Evolutionary conservation across 441 rosid species (phyloP).

Genomic region (Flueggea neowawraea): DNA sequence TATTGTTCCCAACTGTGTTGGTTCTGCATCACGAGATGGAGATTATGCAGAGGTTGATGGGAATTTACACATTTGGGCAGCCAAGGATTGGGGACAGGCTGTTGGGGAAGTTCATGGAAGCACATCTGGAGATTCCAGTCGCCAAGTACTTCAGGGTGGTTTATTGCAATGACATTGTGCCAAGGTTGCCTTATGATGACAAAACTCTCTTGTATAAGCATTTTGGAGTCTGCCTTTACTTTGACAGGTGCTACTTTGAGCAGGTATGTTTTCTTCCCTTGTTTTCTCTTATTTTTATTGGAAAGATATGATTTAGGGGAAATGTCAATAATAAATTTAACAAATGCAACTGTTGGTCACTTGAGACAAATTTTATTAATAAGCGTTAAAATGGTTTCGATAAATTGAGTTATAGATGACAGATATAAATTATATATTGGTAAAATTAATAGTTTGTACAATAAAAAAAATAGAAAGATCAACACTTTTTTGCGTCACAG

Average conservation of each 20-base stretch:
- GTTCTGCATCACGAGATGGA: slow-evolving; percentile 53
- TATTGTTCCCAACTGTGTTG: slow-evolving; percentile 54
- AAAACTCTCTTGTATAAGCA: slow-evolving; percentile 67
- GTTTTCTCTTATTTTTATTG: neutral
- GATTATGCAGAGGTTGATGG: slow-evolving; percentile 47
- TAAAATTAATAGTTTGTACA: too few relatives aligned
- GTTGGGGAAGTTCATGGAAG: slow-evolving; percentile 56
- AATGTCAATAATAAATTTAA: neutral
- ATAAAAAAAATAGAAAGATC: too few relatives aligned
- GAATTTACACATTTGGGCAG: slow-evolving; percentile 79
- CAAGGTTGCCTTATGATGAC: slow-evolving; percentile 79
- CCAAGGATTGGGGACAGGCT: slow-evolving; percentile 67
- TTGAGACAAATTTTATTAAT: neutral
- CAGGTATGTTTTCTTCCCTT: slow-evolving; percentile 25
- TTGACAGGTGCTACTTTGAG: slow-evolving; percentile 56
- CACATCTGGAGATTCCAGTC: slow-evolving; percentile 39
- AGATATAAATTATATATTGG: too few relatives aligned
- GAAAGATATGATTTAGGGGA: neutral
- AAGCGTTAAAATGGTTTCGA: too few relatives aligned
- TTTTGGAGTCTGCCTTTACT: slow-evolving; percentile 74
- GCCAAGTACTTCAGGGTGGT: slow-evolving; percentile 70
- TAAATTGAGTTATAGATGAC: too few relatives aligned
- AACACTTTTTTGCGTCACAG: too few relatives aligned
- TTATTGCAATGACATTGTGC: slow-evolving; percentile 78
- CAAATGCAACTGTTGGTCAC: slow-evolving; percentile 5